Conservation (phyloP, 495 filamentous ascomycete species). For the Xylaria palmicola region DNA sequence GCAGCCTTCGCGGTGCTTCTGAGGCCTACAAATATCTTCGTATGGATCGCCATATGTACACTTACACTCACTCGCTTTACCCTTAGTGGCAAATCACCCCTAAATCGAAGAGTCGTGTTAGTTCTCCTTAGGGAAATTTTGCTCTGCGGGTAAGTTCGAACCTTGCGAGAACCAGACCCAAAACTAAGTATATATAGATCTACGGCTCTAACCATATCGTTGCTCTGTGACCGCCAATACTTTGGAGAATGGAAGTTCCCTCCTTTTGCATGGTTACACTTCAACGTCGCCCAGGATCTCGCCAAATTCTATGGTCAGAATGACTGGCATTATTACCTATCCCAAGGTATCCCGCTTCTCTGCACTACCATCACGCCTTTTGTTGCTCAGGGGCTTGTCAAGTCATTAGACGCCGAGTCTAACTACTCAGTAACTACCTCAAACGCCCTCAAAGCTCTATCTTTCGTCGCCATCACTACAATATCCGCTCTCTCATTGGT, state of each 20-base stretch:
- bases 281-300: slow-evolving; percentile 84
- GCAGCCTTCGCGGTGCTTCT: slow-evolving; percentile 84
- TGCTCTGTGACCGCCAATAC: slow-evolving; percentile 73
- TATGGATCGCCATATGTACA: slow-evolving; percentile 67
- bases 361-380: slow-evolving; percentile 84
- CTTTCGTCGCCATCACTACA: slow-evolving; percentile 59
- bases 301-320: slow-evolving; percentile 93
- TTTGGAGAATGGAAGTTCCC: slow-evolving; percentile 90
- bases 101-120: slow-evolving; percentile 45
- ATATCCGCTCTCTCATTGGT: slow-evolving; percentile 69
- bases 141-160: slow-evolving; percentile 65
- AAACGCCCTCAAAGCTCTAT: slow-evolving; percentile 56
- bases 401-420: slow-evolving; percentile 34
- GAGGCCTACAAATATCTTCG: slow-evolving; percentile 83
- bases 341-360: slow-evolving; percentile 84
- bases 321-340: slow-evolving; percentile 87
- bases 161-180: no score
- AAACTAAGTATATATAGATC: no score
- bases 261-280: slow-evolving; percentile 82
- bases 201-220: slow-evolving; percentile 59
- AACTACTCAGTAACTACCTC: slow-evolving; percentile 35
- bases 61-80: slow-evolving; percentile 43
- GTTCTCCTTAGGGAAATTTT: slow-evolving; percentile 59
- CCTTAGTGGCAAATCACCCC: slow-evolving; percentile 36
- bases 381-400: slow-evolving; percentile 63